phyloP scores from a whole-genome alignment of 257 asterid genomes.

The Perilla frutescens region DNA sequence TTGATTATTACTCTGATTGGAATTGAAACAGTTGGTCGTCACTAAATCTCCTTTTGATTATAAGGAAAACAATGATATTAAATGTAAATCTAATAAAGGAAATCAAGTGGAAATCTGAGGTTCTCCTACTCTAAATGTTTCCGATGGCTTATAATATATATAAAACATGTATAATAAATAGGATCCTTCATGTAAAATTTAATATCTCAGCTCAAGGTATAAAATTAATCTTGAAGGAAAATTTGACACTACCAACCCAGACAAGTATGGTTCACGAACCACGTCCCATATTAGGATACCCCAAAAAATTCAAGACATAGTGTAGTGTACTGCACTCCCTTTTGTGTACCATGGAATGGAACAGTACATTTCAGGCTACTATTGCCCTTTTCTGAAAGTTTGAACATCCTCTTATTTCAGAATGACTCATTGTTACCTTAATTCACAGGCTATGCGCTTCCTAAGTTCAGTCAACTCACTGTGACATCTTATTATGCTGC shows the following conservation, averaged over 20 bases:
- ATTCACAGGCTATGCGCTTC: slow-evolving; percentile 77
- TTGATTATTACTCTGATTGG: too few relatives aligned
- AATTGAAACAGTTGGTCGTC: neutral
- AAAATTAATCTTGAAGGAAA: neutral
- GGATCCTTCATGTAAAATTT: neutral
- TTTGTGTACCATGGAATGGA: neutral
- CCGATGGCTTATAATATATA: neutral
- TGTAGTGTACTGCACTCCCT: neutral
- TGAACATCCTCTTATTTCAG: slow-evolving; percentile 18
- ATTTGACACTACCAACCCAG: neutral
- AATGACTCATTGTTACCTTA: slow-evolving; percentile 39
- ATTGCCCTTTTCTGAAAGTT: neutral
- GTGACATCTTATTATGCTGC: slow-evolving; percentile 86
- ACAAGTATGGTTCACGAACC: neutral
- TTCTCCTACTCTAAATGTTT: neutral
- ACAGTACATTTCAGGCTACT: neutral
- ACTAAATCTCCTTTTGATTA: neutral
- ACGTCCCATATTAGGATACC: neutral
- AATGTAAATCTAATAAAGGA: neutral
- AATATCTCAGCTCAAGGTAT: neutral
- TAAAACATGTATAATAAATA: neutral
- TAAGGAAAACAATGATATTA: neutral
- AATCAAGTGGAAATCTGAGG: neutral
- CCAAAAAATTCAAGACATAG: neutral
- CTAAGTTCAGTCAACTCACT: slow-evolving; percentile 73